phyloP scores from a whole-genome alignment of 495 filamentous ascomycete genomes.

The Neurospora sp. region DNA sequence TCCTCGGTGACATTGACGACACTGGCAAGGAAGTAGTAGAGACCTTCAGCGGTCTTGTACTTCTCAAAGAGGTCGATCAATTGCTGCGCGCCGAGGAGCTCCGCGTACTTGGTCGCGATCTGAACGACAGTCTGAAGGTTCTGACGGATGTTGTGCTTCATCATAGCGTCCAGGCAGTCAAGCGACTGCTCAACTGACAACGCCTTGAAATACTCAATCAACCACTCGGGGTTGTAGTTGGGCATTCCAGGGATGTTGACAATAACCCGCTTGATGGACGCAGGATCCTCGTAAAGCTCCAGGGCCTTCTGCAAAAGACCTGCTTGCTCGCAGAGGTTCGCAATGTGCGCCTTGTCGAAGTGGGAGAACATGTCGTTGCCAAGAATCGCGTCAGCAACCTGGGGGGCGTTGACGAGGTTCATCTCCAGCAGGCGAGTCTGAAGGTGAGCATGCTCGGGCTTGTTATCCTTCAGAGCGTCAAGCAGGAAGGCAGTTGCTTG shows the following conservation, averaged over 20 bases:
- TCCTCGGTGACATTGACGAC: conserved; percentile 97
- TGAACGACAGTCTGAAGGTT: conserved; percentile 91
- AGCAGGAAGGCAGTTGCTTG: conserved; percentile 95
- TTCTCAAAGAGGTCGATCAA: conserved; percentile 94
- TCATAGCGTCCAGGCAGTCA: conserved; percentile 92
- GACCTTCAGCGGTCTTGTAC: conserved; percentile 89
- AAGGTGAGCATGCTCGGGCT: conserved; percentile 83
- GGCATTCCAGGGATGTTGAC: conserved; percentile 70
- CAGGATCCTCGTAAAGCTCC: conserved; percentile 87
- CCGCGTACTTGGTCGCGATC: conserved; percentile 94
- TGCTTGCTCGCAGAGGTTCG: conserved; percentile 84
- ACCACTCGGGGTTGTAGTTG: conserved; percentile 78
- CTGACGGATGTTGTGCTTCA: conserved; percentile 90
- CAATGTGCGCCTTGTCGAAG: conserved; percentile 83
- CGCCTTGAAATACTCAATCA: conserved; percentile 84
- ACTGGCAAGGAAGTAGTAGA: conserved; percentile 96
- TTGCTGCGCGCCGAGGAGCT: conserved; percentile 80
- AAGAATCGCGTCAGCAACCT: conserved; percentile 95
- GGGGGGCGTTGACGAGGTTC: conserved; percentile 92
- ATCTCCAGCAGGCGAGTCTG: conserved; percentile 96
- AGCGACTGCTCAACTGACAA: conserved; percentile 91
- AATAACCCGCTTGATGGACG: conserved; percentile 78
- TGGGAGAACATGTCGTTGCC: conserved; percentile 96
- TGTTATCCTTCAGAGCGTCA: conserved; percentile 87
- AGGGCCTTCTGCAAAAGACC: conserved; percentile 78